These are phyloP conservation scores for Cercospora citrullina DNA, from an alignment of 2,329 filamentous ascomycete genomes.

Conservation along the genomic window DNA sequence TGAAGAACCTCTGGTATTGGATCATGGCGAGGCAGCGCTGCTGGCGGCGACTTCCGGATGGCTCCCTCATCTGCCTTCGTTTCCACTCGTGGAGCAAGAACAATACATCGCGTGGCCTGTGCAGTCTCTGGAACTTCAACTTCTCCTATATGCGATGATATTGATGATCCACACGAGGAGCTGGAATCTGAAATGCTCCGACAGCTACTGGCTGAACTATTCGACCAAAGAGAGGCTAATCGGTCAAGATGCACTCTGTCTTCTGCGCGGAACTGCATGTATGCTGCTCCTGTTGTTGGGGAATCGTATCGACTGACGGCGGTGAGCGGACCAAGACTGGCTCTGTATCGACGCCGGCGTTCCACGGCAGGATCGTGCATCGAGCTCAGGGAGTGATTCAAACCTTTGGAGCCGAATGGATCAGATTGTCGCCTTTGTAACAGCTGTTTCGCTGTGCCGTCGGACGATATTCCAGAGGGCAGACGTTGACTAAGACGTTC, in stretches of 20 bases:
- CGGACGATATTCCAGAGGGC: neutral
- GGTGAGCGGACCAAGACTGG: neutral
- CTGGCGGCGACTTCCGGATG: neutral
- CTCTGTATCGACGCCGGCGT: neutral
- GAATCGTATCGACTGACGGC: neutral
- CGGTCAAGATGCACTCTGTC: neutral
- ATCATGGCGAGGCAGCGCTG: neutral
- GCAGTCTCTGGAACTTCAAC: neutral
- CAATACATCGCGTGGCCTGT: neutral
- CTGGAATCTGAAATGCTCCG: slow-evolving; percentile 4
- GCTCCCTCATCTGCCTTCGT: neutral
- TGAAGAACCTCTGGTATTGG: neutral
- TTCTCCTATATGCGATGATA: slow-evolving; percentile 2
- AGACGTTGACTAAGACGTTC: slow-evolving; percentile 32
- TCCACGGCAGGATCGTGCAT: slow-evolving; percentile 1
- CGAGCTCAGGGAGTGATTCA: neutral
- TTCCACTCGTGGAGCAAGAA: neutral
- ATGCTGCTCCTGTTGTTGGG: neutral
- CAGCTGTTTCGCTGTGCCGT: neutral
- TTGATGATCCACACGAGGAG: slow-evolving; percentile 1
- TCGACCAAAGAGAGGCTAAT: neutral
- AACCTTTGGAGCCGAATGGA: neutral
- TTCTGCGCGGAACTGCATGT: neutral
- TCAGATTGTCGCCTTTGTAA: neutral
- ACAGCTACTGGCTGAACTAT: slow-evolving; percentile 4